Evolutionary conservation across 208 protist species (phyloP), one percentile per base, ranked within the genome.

Genomic region (Acanthamoeba culbertsoni): DNA sequence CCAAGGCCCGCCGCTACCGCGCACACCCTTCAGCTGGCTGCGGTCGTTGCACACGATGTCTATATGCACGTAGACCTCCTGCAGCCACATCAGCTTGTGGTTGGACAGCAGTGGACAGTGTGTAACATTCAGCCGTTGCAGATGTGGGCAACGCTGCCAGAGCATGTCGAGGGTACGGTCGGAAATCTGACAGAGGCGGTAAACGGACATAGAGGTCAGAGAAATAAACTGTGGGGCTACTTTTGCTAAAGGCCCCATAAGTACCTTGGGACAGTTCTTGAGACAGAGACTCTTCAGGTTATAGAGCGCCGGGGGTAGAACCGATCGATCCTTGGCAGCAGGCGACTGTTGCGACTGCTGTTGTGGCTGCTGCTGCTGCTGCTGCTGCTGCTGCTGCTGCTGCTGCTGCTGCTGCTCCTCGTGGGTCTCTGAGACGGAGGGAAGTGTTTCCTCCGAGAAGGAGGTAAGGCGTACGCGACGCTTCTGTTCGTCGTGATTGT

Each of bases 31-130:
- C 42, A 84, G 73, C 45, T 84, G 73, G 20, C 73, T 84, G 45
- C 73, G 73, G 28, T 84, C 73, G 28, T 84, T 84, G 73, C 73
- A 84, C n/a, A 84, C 73, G 73, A 84, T 84, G 73, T 84, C 73
- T 37, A 84, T 84, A 8, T 55, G 37, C 20, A 84, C 43, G 43
- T 84, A 84, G 73, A 84, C 73, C 6, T 84, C 73, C 45, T 84
- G 73, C 42, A 84, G 45, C 73, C 73, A 84, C 73, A 84, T 84
- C 73, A 84, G 28, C 73, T 84, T 84, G 28, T 84, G 73, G 43
- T 84, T 84, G 10, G 73, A 84, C n/a, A 84, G 73, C 6, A 84
- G 73, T 12, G 73, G 73, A 43, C 73, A 84, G 73, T 84, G 73
- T 16, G 73, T 84, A 20, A 84, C 73, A 43, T 84, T 84, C 42